A percentile compares a stretch with the other conserved stretches of the same genome.
Evolutionary conservation across 2,329 filamentous ascomycete species (phyloP).

Genomic region (Calonectria hawksworthii): DNA sequence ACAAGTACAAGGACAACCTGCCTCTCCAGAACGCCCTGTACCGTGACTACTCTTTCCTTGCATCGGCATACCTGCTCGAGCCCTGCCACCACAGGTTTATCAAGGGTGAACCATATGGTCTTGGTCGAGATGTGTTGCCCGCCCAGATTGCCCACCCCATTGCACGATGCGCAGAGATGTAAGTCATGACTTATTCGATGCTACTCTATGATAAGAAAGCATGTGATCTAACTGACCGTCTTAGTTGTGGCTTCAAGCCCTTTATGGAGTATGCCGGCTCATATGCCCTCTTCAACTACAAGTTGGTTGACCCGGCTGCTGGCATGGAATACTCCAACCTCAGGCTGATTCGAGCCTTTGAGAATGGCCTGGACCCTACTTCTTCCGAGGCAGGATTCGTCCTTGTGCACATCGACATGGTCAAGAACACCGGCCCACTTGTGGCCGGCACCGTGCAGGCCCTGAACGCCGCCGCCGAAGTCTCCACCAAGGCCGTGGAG

Average conservation of each 20-base stretch:
- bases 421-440: constrained; percentile 84
- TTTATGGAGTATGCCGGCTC: constrained; percentile 81
- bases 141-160: constrained; percentile 84
- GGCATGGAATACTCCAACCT: constrained; percentile 77
- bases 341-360: constrained; percentile 90
- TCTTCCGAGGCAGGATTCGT: constrained; percentile 97
- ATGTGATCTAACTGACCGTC: neutral
- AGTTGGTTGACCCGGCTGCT: constrained; percentile 66
- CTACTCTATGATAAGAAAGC: neutral
- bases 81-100: constrained; percentile 85
- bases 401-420: constrained; percentile 97
- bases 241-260: constrained; percentile 81
- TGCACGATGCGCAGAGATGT: constrained; percentile 87
- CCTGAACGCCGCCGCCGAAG: constrained; percentile 65
- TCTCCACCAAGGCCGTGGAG: constrained; percentile 46
- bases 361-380: constrained; percentile 86
- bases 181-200: constrained; percentile 57
- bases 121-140: constrained; percentile 82
- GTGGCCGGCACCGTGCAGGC: constrained; percentile 79
- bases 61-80: constrained; percentile 91
- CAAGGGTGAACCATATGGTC: constrained; percentile 81
- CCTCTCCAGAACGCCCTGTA: constrained; percentile 89
- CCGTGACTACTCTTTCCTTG: constrained; percentile 91
- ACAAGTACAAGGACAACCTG: constrained; percentile 80
- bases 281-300: constrained; percentile 76